Conservation (phyloP, 108 stramenopile species). For the Nitzschia putrida region DNA sequence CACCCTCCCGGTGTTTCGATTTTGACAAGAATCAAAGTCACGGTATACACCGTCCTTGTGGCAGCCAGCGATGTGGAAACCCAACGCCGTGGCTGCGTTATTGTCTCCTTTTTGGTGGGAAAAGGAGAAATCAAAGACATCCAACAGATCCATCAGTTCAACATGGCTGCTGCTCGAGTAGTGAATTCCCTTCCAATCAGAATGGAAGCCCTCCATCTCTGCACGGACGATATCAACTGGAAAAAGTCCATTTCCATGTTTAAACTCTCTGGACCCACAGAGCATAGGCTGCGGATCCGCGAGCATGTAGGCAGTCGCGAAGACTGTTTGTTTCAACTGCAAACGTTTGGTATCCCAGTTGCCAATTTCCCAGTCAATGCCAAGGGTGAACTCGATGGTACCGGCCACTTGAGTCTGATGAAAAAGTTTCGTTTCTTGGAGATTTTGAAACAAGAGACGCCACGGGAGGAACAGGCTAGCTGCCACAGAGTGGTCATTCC, state of each 20-base stretch:
- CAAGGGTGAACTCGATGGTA: not conserved
- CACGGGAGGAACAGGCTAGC: too few species aligned
- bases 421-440: not conserved
- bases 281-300: not conserved
- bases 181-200: not conserved
- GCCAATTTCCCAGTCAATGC: constrained; percentile 5
- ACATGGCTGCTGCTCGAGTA: not conserved
- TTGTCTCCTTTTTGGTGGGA: constrained; percentile 6
- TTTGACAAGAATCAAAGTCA: not conserved
- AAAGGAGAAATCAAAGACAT: not conserved
- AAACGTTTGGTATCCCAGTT: constrained; percentile 12
- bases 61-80: constrained; percentile 10
- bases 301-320: not conserved
- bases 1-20: not conserved
- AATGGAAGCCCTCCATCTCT: constrained; percentile 8
- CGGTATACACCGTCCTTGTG: constrained; percentile 13
- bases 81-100: constrained; percentile 11
- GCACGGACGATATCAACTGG: not conserved
- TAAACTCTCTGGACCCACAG: not conserved
- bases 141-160: not conserved
- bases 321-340: not conserved
- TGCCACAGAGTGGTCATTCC: constrained; percentile 1
- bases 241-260: constrained; percentile 5
- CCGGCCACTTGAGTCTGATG: not conserved
- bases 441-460: not conserved